Evolutionary conservation across 2,329 filamentous ascomycete genomes (phyloP).

Genomic region (Ophiosphaerella narmari): DNA sequence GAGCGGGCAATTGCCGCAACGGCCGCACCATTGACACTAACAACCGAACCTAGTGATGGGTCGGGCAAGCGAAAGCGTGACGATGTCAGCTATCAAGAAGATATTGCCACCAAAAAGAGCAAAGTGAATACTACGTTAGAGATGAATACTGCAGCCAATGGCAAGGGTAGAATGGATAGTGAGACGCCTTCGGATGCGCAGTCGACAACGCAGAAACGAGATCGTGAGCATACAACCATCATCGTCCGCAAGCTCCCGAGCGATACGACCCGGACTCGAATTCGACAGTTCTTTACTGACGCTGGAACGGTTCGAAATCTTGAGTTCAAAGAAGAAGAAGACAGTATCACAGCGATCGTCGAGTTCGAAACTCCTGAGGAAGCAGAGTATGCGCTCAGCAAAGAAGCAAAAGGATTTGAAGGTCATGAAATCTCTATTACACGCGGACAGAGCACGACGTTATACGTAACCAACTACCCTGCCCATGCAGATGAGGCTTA

Average conservation of each 20-base stretch:
- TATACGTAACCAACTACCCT: constrained; percentile 92
- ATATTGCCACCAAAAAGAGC: constrained; percentile 68
- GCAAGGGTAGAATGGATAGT: constrained; percentile 23
- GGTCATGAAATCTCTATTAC: constrained; percentile 74
- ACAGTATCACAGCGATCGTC: constrained; percentile 72
- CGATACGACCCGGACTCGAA: constrained; percentile 69
- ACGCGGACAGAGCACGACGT: constrained; percentile 75
- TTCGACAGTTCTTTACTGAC: constrained; percentile 89
- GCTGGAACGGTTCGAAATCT: constrained; percentile 84
- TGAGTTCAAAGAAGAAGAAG: constrained; percentile 66
- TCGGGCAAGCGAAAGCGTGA: constrained; percentile 74
- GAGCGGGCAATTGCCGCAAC: constrained; percentile 65
- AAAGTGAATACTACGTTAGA: constrained; percentile 51
- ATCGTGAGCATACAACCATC: constrained; percentile 88
- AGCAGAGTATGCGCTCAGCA: constrained; percentile 77
- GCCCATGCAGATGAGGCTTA: constrained; percentile 73
- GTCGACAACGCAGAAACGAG: constrained; percentile 64
- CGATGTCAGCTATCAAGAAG: constrained; percentile 51
- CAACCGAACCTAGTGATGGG: constrained; percentile 50
- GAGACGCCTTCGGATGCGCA: constrained; percentile 44
- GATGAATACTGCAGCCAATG: constrained; percentile 17
- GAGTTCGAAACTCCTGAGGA: constrained; percentile 85
- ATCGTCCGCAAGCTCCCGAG: constrained; percentile 77
- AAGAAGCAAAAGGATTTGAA: constrained; percentile 79
- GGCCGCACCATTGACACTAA: constrained; percentile 17